These are phyloP conservation scores for Heliosperma pusillum DNA, from an alignment of 148 eudicot species.

Conservation along the genomic window DNA sequence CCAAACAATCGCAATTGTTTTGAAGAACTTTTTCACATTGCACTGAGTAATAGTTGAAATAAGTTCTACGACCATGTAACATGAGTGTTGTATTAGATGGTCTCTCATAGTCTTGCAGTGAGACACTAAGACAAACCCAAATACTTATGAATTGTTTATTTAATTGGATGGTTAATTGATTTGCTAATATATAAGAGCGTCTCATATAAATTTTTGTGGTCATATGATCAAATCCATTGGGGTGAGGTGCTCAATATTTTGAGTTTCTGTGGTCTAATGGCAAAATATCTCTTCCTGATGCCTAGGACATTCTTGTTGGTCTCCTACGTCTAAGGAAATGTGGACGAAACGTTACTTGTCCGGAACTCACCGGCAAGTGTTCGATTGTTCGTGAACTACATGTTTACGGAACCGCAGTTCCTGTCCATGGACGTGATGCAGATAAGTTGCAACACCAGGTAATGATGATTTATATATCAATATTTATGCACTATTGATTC, in stretches of 20 bases:
- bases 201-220: not conserved
- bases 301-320: constrained; percentile 96
- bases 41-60: not conserved
- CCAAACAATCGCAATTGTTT: not conserved
- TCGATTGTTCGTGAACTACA: constrained; percentile 97
- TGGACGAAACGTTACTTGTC: constrained; percentile 81
- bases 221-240: not conserved
- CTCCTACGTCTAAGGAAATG: constrained; percentile 83
- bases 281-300: constrained; percentile 4
- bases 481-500: not conserved
- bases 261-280: not conserved
- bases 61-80: not conserved
- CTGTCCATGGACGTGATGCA: constrained; percentile 92
- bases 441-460: constrained; percentile 98
- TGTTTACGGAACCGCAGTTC: constrained; percentile 98
- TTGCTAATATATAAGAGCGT: not conserved
- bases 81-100: not conserved
- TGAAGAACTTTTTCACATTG: not conserved
- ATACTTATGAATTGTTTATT: not conserved
- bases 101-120: not conserved
- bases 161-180: not conserved
- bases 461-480: not conserved
- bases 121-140: not conserved
- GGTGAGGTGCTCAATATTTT: not conserved
- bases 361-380: constrained; percentile 85